Evolutionary conservation across 345 rosid genomes (phyloP).

Genomic region (Melaleuca alternifolia): DNA sequence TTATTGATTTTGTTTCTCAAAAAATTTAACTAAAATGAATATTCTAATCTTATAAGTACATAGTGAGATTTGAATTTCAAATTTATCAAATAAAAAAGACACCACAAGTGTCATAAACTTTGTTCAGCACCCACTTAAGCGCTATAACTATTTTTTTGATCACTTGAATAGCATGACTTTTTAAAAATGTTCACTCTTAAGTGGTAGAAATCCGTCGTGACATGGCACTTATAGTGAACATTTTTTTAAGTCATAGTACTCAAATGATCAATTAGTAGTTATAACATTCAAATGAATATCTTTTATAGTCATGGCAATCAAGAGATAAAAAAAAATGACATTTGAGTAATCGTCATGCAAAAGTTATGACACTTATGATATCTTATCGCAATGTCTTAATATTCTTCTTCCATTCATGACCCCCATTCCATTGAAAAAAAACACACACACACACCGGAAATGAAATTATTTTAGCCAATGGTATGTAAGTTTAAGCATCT

Average conservation of each 20-base stretch:
- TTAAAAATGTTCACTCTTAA: neutral
- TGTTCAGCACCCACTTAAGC: accelerated
- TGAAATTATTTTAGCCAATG: neutral
- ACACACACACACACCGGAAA: neutral
- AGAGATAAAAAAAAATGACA: no score
- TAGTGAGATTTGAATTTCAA: neutral
- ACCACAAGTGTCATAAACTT: neutral
- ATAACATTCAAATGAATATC: neutral
- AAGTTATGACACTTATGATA: accelerated
- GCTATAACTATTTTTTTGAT: neutral
- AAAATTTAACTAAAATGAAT: neutral
- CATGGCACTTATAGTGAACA: neutral
- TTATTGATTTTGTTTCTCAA: no score
- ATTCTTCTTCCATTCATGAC: neutral
- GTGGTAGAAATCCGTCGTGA: neutral
- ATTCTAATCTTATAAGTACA: neutral
- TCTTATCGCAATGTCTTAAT: neutral
- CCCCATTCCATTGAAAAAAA: neutral
- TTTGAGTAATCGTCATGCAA: neutral
- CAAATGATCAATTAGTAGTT: neutral
- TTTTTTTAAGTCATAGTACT: neutral
- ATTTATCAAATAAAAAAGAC: neutral
- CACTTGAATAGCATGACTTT: neutral
- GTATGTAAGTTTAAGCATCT: no score
- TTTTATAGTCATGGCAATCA: no score